Conservation (phyloP, 352 stramenopile genomes). For the Globisporangium rhizosaccharum region DNA sequence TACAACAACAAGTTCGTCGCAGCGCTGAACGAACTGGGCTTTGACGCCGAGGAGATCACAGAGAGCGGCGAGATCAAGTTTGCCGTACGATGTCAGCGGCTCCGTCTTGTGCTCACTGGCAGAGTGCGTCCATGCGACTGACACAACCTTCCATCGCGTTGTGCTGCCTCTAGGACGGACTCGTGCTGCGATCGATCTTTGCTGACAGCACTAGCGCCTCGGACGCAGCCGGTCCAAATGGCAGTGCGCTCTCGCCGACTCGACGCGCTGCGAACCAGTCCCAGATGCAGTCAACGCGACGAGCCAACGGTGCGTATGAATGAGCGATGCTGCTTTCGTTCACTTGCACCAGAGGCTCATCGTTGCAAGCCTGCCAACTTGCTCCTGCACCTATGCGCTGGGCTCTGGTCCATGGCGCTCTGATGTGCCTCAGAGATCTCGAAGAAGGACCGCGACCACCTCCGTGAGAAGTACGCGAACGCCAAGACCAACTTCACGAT, state of each 20-base stretch:
- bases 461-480: slow-evolving; percentile 75
- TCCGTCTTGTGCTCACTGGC: neutral
- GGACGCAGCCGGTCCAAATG: neutral
- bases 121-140: neutral
- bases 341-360: neutral
- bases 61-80: slow-evolving; percentile 81
- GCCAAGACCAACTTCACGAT: slow-evolving; percentile 75
- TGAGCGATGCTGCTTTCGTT: neutral
- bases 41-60: slow-evolving; percentile 73
- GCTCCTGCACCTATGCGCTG: neutral
- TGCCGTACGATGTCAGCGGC: slow-evolving; percentile 28
- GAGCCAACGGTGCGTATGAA: slow-evolving; percentile 11
- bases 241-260: slow-evolving; percentile 6
- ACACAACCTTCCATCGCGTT: neutral
- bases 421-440: slow-evolving; percentile 30
- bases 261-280: slow-evolving; percentile 10
- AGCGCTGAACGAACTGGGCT: slow-evolving; percentile 70
- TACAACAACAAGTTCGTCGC: slow-evolving; percentile 75
- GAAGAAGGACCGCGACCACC: slow-evolving; percentile 54
- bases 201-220: slow-evolving; percentile 15
- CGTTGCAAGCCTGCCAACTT: neutral
- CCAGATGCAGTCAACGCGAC: slow-evolving; percentile 9
- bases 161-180: slow-evolving; percentile 40
- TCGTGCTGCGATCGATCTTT: slow-evolving; percentile 64
- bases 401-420: neutral